Evolutionary conservation across 805 yeast species (phyloP), one percentile per base, ranked within the genome.

Genomic region (Ogataea haglerorum): DNA sequence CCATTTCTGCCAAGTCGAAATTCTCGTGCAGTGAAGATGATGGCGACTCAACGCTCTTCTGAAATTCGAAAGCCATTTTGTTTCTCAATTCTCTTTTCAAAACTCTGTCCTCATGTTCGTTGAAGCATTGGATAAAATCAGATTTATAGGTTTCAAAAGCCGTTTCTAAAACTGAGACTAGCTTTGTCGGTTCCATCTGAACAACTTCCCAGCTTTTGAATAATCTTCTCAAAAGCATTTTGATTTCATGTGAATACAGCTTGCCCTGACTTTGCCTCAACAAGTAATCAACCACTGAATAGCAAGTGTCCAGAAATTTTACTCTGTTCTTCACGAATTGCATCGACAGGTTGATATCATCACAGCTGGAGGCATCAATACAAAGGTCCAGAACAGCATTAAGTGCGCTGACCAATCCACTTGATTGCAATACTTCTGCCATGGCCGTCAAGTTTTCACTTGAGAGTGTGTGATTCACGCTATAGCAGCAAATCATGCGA

Each of bases 271-370:
- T 40, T 2, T 43, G 24, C 9, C 17, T 17, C 8, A 56, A 34
- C 12, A 51, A 32, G 12, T 22, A 30, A 9, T 30, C 40, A 7
- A 46, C 40, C 5, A 56, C 19, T 10, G 38, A 26, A 18, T 56
- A 53, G 30, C 57, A 50, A 1, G 54, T 45, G 9, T 46, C 35
- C 36, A 60, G 33, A 19, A 60, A 53, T 12, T 35, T 30, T 5
- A 35, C 26, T 31, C 58, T 56, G 40, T 58, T 38, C 33, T 59
- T 61, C 27, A 55, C 55, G 35, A 53, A 56, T 29, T 60, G 66
- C 40, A 61, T 53, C 1, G 64, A 58, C 15, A 63, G 15, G 26
- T 52, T 53, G 15, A 57, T 44, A 28, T 60, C 60, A 12, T 52
- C 53, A 6, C 52, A 45, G 16, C 49, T 53, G 1, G 63, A 54